Conservation (phyloP, 129 eudicot genomes). For the Centaurea solstitialis region DNA sequence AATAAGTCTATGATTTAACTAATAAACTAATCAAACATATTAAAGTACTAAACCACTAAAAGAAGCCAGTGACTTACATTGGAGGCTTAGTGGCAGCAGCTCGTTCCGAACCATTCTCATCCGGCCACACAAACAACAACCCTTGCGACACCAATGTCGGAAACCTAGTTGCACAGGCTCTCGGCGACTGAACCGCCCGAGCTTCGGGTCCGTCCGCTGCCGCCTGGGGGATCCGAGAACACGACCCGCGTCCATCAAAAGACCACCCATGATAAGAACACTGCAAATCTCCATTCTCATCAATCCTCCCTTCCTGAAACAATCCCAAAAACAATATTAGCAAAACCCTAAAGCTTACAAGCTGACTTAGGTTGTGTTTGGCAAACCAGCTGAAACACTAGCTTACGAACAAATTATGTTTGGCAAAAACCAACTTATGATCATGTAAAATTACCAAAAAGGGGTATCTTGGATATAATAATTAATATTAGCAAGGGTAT, state of each 20-base stretch:
- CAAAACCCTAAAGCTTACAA: background rate
- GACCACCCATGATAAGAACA: conserved; percentile 99
- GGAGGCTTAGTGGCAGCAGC: conserved; percentile 79
- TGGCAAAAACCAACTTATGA: too few relatives aligned
- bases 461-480: too few relatives aligned
- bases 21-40: background rate
- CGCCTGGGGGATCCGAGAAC: conserved; percentile 94
- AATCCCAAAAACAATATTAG: background rate
- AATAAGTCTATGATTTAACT: background rate
- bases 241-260: conserved; percentile 81
- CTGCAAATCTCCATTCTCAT: conserved; percentile 92
- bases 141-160: conserved; percentile 97
- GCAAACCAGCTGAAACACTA: too few relatives aligned
- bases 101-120: conserved; percentile 85
- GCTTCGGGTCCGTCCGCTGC: conserved; percentile 87
- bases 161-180: conserved; percentile 87
- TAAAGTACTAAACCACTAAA: background rate
- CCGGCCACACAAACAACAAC: conserved; percentile 98
- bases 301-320: conserved; percentile 91
- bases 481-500: too few relatives aligned
- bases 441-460: background rate
- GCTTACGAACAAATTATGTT: too few relatives aligned
- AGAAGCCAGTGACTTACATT: conserved; percentile 38
- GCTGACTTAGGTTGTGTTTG: too few relatives aligned
- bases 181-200: conserved; percentile 72